Evolutionary conservation across 148 eudicot genomes (phyloP).

Genomic region (Pharnaceum exiguum): DNA sequence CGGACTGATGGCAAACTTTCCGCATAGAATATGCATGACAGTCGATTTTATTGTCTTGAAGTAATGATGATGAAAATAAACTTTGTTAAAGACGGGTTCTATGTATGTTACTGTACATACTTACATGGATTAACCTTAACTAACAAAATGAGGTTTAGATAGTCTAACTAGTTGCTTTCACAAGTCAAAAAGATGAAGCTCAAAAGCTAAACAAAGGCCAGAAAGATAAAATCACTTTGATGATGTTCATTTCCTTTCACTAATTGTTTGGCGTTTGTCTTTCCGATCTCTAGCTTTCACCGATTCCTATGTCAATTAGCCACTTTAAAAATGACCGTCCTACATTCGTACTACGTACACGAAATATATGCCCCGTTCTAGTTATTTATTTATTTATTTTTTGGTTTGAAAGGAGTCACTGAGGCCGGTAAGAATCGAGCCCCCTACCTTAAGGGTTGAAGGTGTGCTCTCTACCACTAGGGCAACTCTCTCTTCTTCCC

Average conservation of each 20-base stretch:
- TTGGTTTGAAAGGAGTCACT: too few species aligned
- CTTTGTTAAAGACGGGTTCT: not conserved
- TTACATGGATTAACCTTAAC: not conserved
- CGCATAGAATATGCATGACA: not conserved
- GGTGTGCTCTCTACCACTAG: too few species aligned
- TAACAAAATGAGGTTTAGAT: not conserved
- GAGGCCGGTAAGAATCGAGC: too few species aligned
- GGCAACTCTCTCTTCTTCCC: too few species aligned
- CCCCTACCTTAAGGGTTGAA: too few species aligned
- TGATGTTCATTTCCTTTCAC: too few species aligned
- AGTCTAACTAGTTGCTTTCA: not conserved
- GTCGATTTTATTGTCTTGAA: not conserved
- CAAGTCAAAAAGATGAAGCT: conserved; percentile 18
- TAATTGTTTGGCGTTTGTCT: not conserved
- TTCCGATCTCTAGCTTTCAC: not conserved
- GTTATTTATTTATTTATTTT: too few species aligned
- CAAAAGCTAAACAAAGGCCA: conserved; percentile 17
- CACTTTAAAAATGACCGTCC: not conserved
- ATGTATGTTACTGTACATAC: not conserved
- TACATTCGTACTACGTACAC: too few species aligned
- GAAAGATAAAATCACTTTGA: not conserved
- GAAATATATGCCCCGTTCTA: not conserved
- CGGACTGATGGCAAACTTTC: not conserved
- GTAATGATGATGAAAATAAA: not conserved
- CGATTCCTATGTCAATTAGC: conserved; percentile 6